Base-by-base conservation (phyloP, 345 rosid genomes). In the Arabidopsis suecica region DNA sequence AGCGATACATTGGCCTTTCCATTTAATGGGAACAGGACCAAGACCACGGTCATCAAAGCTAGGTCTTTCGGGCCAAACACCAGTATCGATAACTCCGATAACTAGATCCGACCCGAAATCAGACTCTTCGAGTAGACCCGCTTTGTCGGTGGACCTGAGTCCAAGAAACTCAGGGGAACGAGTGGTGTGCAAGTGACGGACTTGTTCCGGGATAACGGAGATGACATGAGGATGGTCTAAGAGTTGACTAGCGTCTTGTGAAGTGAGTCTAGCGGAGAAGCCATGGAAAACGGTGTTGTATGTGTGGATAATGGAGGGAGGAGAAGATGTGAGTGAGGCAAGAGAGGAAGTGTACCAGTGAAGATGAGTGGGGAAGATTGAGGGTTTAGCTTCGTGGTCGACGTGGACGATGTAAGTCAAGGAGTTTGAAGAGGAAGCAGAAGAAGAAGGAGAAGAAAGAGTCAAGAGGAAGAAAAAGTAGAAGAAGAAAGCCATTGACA, bases 71-170 rank as follows among this genome's bases (percentile, higher is more conserved):
- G 99, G 99, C 97, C 98, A 90, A 54, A 95, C 80, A 55, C 97
- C 99, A 10, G 99, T 95, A 60, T 95, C 97, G 18, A 95, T 78
- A 42, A 95, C 96, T 1, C 93, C 99, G 32, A 95, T 80, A 37
- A 95, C 97, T 49, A 92, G 94, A 69, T 95, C 97, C 60, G 99
- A 95, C 38, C 99, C 99, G 69, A 89, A 95, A 64, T 92, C 90
- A 3, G 99, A 91, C 16, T 91, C 90, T 14, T 89, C 88, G 18
- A 91, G 84, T 0, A 94, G 80, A 22, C 93, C 97, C 4, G 82
- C 89, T 54, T 86, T 87, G 83, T 87, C 93, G 44, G 90, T 61
- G 78, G 83, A 76, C 51, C 79, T 34, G 11, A 95, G 88, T 4
- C 99, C 99, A 11, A 95, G 88, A 70, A 95, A 92, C 82, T 86